Percentiles rank a stretch among this genome's conserved stretches.
phyloP scores from a whole-genome alignment of 73 alveolate genomes.

The Paramecium tetraurelia region DNA sequence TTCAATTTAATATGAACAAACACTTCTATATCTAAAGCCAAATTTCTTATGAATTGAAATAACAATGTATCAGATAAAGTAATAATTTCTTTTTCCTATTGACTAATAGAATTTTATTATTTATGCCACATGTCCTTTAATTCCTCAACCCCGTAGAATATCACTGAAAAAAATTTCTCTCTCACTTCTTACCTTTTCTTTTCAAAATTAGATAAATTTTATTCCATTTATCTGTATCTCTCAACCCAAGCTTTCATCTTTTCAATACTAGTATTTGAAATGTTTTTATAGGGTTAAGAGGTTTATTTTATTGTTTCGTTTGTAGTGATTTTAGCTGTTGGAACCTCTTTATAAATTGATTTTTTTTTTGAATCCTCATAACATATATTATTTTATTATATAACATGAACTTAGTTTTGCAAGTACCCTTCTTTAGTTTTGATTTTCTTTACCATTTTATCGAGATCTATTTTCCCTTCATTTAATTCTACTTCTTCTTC shows the following conservation, averaged over 20 bases:
- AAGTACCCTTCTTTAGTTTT: background rate
- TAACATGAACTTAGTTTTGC: background rate
- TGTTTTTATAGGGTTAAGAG: background rate
- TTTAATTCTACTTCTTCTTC: background rate
- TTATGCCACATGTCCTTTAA: background rate
- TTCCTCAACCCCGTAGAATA: background rate
- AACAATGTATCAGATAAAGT: background rate
- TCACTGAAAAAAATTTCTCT: background rate
- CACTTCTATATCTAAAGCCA: conserved; percentile 33
- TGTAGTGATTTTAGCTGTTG: background rate
- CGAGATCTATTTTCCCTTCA: background rate
- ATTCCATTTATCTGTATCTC: conserved; percentile 8
- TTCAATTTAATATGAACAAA: background rate
- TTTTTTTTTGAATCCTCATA: background rate
- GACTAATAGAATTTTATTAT: background rate
- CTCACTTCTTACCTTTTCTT: conserved; percentile 41
- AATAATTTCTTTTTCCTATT: background rate
- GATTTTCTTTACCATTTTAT: background rate
- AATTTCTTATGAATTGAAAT: background rate
- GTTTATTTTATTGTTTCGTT: background rate
- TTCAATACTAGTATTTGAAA: background rate
- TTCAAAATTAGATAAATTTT: background rate
- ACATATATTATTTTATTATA: background rate
- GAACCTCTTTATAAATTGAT: background rate
- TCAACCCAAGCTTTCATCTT: background rate